Evolutionary conservation across 2,329 filamentous ascomycete genomes (phyloP).

Genomic region (Blastomyces emzantsi): DNA sequence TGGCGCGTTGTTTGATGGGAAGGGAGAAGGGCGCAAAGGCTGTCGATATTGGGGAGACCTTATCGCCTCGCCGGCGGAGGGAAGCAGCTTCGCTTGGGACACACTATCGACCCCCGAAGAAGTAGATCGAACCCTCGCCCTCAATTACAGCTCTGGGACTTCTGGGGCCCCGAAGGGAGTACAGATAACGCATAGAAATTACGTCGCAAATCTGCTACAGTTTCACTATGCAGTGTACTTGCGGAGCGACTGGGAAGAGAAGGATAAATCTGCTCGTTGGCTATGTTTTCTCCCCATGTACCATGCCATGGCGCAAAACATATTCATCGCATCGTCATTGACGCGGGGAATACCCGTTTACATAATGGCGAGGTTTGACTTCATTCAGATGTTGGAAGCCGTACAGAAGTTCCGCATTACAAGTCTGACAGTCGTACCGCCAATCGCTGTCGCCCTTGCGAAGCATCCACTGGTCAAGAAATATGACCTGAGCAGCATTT

Average conservation of each 20-base stretch:
- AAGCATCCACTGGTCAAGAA: constrained; percentile 59
- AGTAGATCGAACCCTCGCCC: constrained; percentile 48
- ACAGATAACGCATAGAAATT: constrained; percentile 67
- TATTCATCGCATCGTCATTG: constrained; percentile 54
- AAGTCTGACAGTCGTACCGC: constrained; percentile 58
- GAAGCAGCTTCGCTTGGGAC: constrained; percentile 54
- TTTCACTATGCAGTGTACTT: constrained; percentile 43
- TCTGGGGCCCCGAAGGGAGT: constrained; percentile 81
- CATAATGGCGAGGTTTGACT: constrained; percentile 70
- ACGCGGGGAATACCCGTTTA: constrained; percentile 58
- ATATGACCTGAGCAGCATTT: constrained; percentile 60
- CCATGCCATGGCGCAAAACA: constrained; percentile 63
- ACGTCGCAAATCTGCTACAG: constrained; percentile 60
- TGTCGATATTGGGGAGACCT: constrained; percentile 58
- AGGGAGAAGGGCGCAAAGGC: constrained; percentile 29
- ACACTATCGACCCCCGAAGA: constrained; percentile 26
- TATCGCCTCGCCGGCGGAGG: constrained; percentile 45
- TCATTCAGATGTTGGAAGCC: constrained; percentile 59
- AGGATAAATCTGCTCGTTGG: constrained; percentile 34
- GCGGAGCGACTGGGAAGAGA: constrained; percentile 42
- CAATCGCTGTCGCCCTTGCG: constrained; percentile 62
- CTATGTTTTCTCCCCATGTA: constrained; percentile 71
- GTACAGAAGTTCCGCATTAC: constrained; percentile 62
- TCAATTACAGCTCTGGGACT: constrained; percentile 68
- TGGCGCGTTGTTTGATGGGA: constrained; percentile 41